Conservation (phyloP, 192 early-diverging fungal species). For the Phlyctochytrium arcticum region DNA sequence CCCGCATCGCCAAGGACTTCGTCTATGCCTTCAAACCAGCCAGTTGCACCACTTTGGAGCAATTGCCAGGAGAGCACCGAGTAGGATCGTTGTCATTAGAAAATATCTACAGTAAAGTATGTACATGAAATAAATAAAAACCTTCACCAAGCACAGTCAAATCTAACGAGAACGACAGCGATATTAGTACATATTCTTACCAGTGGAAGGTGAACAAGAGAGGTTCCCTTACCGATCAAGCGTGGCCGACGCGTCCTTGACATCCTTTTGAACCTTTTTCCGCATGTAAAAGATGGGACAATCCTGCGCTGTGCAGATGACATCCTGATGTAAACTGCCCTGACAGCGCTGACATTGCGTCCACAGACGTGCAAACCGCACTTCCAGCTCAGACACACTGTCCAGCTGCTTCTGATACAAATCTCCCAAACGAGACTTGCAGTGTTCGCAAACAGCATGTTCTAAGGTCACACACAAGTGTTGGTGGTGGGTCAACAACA, state of each 20-base stretch:
- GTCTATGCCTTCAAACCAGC: no score
- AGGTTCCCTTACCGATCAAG: conserved; percentile 59
- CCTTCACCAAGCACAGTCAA: conserved; percentile 17
- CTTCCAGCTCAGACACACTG: conserved; percentile 67
- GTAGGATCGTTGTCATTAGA: no score
- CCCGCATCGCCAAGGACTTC: no score
- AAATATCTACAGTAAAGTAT: not conserved
- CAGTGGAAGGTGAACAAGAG: not conserved
- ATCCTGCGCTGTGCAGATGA: conserved; percentile 91
- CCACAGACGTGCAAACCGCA: conserved; percentile 84
- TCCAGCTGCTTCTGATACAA: conserved; percentile 74
- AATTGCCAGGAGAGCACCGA: no score
- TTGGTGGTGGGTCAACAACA: not conserved
- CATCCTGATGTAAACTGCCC: conserved; percentile 88
- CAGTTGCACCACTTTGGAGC: no score
- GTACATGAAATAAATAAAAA: not conserved
- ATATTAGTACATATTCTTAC: not conserved
- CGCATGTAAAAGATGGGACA: conserved; percentile 99
- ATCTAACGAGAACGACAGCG: not conserved
- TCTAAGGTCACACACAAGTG: conserved; percentile 31
- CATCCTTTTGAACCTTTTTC: conserved; percentile 91
- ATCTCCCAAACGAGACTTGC: conserved; percentile 64
- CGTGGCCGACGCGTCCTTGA: conserved; percentile 64
- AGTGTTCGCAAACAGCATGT: conserved; percentile 77
- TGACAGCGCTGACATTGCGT: conserved; percentile 98